Conservation (phyloP, 345 rosid species). For the Populus ilicifolia region DNA sequence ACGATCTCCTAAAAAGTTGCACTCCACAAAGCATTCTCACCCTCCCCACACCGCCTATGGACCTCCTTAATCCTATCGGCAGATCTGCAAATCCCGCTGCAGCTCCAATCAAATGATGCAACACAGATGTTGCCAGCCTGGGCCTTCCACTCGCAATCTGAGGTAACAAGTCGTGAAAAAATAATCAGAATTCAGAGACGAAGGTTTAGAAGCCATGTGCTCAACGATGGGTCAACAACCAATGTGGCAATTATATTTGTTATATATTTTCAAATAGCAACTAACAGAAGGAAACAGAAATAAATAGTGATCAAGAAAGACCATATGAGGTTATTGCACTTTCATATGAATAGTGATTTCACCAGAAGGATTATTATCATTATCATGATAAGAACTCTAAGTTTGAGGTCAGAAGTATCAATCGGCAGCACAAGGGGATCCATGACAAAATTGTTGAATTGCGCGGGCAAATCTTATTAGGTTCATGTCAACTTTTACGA, state of each 20-base stretch:
- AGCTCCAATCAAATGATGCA: slow-evolving; percentile 95
- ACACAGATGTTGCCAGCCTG: slow-evolving; percentile 94
- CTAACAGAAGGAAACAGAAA: no score
- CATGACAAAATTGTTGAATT: background rate
- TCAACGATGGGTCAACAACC: no score
- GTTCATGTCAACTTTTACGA: background rate
- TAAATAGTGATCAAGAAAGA: no score
- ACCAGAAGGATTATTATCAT: background rate
- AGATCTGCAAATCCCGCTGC: slow-evolving; percentile 97
- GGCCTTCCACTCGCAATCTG: slow-evolving; percentile 98
- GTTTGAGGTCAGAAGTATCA: background rate
- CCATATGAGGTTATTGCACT: no score
- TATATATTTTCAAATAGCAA: no score
- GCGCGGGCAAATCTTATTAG: background rate
- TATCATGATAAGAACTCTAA: background rate
- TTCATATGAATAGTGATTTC: background rate
- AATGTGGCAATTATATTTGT: no score
- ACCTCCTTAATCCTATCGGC: slow-evolving; percentile 86
- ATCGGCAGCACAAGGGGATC: background rate
- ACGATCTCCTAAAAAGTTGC: slow-evolving; percentile 48
- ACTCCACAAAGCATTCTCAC: slow-evolving; percentile 83
- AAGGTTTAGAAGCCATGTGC: no score
- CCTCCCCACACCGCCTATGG: slow-evolving; percentile 87
- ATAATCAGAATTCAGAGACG: background rate
- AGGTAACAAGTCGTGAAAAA: slow-evolving; percentile 8